A percentile compares a stretch with the other conserved stretches of the same genome.
Evolutionary conservation across 2,329 filamentous ascomycete genomes (phyloP).

Genomic region (Aureobasidium mangrovei): DNA sequence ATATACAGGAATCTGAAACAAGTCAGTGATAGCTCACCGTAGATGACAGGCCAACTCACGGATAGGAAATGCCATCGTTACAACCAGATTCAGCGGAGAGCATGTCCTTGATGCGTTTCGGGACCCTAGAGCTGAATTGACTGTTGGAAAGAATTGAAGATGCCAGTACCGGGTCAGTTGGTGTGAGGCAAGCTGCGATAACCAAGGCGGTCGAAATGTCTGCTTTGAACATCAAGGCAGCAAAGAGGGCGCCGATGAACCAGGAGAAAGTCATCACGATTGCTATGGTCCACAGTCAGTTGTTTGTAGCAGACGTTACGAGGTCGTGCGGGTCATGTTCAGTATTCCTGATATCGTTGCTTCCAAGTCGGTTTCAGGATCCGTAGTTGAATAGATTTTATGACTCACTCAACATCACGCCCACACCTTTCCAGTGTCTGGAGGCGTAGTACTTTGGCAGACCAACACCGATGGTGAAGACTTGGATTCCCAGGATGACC

Average conservation of each 20-base stretch:
- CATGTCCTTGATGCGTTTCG: constrained; percentile 42
- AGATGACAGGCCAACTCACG: constrained; percentile 18
- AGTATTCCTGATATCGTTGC: too few relatives aligned
- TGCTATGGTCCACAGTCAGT: constrained; percentile 21
- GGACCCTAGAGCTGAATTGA: constrained; percentile 44
- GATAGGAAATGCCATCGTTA: constrained; percentile 49
- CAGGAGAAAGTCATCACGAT: constrained; percentile 45
- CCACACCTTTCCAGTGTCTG: constrained; percentile 44
- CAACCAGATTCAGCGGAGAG: constrained; percentile 47
- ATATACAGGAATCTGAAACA: constrained; percentile 40
- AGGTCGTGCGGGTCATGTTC: too few relatives aligned
- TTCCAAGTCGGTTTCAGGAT: too few relatives aligned
- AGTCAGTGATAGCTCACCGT: background rate
- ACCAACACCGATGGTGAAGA: constrained; percentile 30
- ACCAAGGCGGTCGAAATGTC: constrained; percentile 40
- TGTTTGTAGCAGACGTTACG: too few relatives aligned
- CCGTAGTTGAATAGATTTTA: background rate
- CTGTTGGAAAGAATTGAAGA: constrained; percentile 46
- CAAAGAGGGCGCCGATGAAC: constrained; percentile 40
- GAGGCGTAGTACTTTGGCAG: constrained; percentile 38
- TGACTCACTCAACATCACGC: constrained; percentile 32
- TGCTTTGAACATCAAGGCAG: constrained; percentile 39
- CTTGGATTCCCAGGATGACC: constrained; percentile 39
- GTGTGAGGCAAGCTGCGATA: constrained; percentile 47
- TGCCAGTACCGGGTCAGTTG: constrained; percentile 49